A percentile compares a stretch with the other conserved stretches of the same genome.
Evolutionary conservation across 176 grass and related monocot genomes (phyloP).

Genomic region (Avena insularis): DNA sequence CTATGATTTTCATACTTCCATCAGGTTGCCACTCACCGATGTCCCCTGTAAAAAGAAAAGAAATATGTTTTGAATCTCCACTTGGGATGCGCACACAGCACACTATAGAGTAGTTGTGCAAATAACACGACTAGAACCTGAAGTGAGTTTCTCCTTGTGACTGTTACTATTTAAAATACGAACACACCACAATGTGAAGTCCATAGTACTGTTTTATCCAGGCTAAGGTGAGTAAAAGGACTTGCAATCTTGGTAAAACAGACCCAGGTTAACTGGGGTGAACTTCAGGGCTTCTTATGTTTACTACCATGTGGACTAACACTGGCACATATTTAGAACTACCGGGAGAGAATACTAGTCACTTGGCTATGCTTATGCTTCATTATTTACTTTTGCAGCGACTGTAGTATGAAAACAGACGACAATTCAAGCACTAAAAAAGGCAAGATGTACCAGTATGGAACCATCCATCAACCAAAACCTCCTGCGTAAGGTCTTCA

Average conservation of each 20-base stretch:
- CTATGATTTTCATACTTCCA: constrained; percentile 95
- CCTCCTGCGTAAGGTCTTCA: constrained; percentile 83
- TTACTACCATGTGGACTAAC: not conserved
- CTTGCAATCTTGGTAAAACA: not conserved
- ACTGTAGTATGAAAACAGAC: not conserved
- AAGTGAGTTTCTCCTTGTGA: not conserved
- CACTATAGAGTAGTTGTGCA: not conserved
- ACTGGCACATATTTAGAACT: constrained; percentile 22
- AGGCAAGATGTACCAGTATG: constrained; percentile 63
- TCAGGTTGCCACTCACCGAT: constrained; percentile 92
- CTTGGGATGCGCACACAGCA: not conserved
- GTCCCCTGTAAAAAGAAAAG: constrained; percentile 65
- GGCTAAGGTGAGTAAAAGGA: not conserved
- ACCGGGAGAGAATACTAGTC: not conserved
- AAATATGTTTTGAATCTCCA: constrained; percentile 8
- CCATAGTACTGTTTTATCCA: not conserved
- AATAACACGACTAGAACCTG: constrained; percentile 5
- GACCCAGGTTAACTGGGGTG: not conserved
- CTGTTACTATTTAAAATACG: constrained; percentile 6
- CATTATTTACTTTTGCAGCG: constrained; percentile 21
- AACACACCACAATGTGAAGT: constrained; percentile 20
- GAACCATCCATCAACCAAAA: constrained; percentile 88
- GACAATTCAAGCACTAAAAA: not conserved
- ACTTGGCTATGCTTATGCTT: not conserved
- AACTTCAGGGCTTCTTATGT: not conserved